Conservation (phyloP, 257 asterid genomes). For the Thymus mandschuricus region DNA sequence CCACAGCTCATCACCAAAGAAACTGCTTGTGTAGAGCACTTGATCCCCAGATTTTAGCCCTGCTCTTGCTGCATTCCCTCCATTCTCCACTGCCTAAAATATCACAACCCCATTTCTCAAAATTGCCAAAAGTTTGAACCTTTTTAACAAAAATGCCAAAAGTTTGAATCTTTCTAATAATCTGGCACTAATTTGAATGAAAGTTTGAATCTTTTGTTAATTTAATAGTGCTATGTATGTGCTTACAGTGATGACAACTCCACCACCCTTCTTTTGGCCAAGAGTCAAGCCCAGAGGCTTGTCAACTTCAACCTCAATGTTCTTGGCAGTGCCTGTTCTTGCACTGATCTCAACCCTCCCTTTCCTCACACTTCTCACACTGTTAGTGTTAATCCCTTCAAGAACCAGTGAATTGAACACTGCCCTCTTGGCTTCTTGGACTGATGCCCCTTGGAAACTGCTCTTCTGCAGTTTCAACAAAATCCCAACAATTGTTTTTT, state of each 20-base stretch:
- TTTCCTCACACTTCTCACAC: conserved; percentile 23
- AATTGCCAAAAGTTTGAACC: too few species aligned
- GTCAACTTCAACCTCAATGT: conserved; percentile 92
- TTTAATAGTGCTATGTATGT: not conserved
- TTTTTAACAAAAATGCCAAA: too few species aligned
- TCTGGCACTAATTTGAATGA: too few species aligned
- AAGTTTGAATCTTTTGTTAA: too few species aligned
- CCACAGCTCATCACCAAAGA: conserved; percentile 97
- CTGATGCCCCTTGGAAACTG: conserved; percentile 67
- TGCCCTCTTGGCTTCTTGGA: conserved; percentile 66
- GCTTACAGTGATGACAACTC: conserved; percentile 85
- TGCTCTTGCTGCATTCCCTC: conserved; percentile 98
- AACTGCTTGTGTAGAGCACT: conserved; percentile 92
- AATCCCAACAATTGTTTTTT: not conserved
- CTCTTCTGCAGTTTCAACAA: conserved; percentile 49
- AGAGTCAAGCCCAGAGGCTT: conserved; percentile 95
- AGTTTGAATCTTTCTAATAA: too few species aligned
- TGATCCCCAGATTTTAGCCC: conserved; percentile 95
- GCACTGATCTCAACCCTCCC: conserved; percentile 63
- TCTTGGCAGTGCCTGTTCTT: conserved; percentile 71
- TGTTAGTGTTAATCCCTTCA: conserved; percentile 39
- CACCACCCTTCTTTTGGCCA: conserved; percentile 92
- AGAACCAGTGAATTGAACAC: conserved; percentile 47
- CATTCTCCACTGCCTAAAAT: conserved; percentile 71
- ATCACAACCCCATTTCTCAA: not conserved